Evolutionary conservation across 2,329 filamentous ascomycete genomes (phyloP).

Genomic region (Stylonectria norvegica): DNA sequence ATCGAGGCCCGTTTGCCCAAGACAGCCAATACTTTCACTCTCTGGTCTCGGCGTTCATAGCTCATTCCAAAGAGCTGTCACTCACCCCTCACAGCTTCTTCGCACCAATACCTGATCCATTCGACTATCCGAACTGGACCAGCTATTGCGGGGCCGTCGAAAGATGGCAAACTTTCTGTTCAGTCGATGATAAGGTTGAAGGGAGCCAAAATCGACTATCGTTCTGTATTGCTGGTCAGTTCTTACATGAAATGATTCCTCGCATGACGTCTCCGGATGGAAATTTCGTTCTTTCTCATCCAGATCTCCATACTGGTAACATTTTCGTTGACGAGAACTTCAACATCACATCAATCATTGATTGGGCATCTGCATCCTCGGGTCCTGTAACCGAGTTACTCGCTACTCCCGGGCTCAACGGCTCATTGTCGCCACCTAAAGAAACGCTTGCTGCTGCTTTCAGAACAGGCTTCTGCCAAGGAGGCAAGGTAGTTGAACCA

Average conservation of each 20-base stretch:
- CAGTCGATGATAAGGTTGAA: slow-evolving; percentile 16
- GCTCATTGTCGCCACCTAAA: slow-evolving; percentile 1
- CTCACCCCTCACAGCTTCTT: slow-evolving; percentile 27
- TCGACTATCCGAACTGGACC: slow-evolving; percentile 18
- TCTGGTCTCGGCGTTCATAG: slow-evolving; percentile 21
- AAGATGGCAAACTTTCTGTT: slow-evolving; percentile 7
- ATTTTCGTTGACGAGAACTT: slow-evolving; percentile 25
- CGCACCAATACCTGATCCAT: slow-evolving; percentile 24
- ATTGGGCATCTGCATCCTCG: slow-evolving; percentile 22
- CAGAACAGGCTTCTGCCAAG: slow-evolving; percentile 7
- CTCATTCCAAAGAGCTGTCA: slow-evolving; percentile 23
- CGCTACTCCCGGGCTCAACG: slow-evolving; percentile 6
- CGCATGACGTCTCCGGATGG: slow-evolving; percentile 2
- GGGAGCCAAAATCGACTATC: slow-evolving; percentile 21
- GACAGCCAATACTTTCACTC: slow-evolving; percentile 25
- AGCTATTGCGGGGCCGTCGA: slow-evolving; percentile 11
- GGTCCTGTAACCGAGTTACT: slow-evolving; percentile 16
- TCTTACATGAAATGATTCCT: slow-evolving; percentile 26
- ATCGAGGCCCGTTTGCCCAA: slow-evolving; percentile 26
- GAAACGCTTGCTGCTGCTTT: slow-evolving; percentile 10
- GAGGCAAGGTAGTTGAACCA: slow-evolving; percentile 1
- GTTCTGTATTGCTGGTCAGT: slow-evolving; percentile 20
- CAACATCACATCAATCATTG: slow-evolving; percentile 25
- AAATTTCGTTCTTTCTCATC: slow-evolving; percentile 17
- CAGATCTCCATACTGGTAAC: slow-evolving; percentile 24